These are phyloP conservation scores for Metschnikowia reukaufii DNA, from an alignment of 805 yeast genomes.

Conservation along the genomic window DNA sequence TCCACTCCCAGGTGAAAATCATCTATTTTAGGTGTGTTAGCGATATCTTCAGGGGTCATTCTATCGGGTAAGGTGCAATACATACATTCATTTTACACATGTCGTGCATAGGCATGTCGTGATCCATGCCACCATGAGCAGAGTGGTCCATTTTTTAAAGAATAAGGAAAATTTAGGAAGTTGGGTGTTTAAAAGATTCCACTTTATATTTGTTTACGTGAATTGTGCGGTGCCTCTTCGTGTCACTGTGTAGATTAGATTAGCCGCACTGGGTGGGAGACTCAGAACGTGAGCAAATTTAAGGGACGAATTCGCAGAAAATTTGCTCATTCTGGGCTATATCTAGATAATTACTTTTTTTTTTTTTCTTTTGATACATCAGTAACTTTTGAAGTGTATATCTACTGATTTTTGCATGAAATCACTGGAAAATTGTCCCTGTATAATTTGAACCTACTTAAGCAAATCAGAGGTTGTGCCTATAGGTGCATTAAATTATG, in stretches of 20 bases:
- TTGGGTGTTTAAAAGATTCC: too few species aligned
- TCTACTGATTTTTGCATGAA: too few species aligned
- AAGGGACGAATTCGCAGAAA: background rate
- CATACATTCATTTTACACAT: constrained; percentile 56
- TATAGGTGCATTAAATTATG: too few species aligned
- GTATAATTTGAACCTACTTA: too few species aligned
- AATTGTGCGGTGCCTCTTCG: background rate
- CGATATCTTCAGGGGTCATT: background rate
- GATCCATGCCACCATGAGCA: constrained; percentile 17
- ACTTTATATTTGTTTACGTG: too few species aligned
- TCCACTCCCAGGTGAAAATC: constrained; percentile 79
- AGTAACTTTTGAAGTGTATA: too few species aligned
- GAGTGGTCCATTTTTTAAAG: constrained; percentile 26
- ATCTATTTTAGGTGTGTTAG: constrained; percentile 33
- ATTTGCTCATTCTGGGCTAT: background rate
- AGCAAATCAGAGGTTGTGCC: too few species aligned
- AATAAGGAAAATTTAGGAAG: too few species aligned
- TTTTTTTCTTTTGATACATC: too few species aligned
- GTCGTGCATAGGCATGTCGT: constrained; percentile 28
- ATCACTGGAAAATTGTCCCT: too few species aligned
- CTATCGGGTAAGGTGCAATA: constrained; percentile 3
- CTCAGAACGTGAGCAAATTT: background rate
- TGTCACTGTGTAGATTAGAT: background rate
- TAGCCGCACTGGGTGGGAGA: background rate
- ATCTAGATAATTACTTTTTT: too few species aligned